Evolutionary conservation across 148 eudicot species (phyloP), one percentile per base, ranked within the genome.

Genomic region (Salicornia ramosissima): DNA sequence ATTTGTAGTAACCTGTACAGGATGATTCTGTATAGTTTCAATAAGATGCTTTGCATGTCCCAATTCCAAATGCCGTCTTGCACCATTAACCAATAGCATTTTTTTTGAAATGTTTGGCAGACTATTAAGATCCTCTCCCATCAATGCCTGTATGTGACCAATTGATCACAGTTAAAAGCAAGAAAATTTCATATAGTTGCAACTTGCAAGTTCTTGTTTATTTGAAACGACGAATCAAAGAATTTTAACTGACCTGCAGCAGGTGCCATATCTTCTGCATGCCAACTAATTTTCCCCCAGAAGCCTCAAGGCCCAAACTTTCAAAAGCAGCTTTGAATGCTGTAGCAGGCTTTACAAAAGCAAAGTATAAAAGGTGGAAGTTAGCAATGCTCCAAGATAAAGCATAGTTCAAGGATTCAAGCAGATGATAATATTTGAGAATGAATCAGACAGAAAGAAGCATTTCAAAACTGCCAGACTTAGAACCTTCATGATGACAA

Each of bases 181-280:
- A 57, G 51, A 67, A 67, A 21, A 4, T 64, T 46, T 64, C 63
- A 58, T 25, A 42, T 28, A 15, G 21, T 77, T 30, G 63, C 30
- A 45, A 14, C 14, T 71, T 29, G 61, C 31, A 33, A 18, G 24
- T 19, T 42, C 6, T 59, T 26, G 14, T 28, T 60, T 66, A 22
- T 26, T 28, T 24, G 57, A 22, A 6, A 31, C 14, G n/a, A 40
- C 68, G 50, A 77, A 26, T 10, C 52, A 72, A 45, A 69, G 55
- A n/a, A 74, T 70, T 52, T 56, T 28, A 64, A 30, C 65, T 30
- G 70, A 93, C 98, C 98, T 84, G 91, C 76, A 87, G 79, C 47
- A 93, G 86, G 74, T 85, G 90, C 98, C 98, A 93, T 70, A 93
- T 93, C 81, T 93, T 90, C 79, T 80, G 88, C 92, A 93, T 84